Evolutionary conservation across 176 grass and related monocot genomes (phyloP), one percentile per base, ranked within the genome.

Genomic region (Ampelocalamus luodianensis): DNA sequence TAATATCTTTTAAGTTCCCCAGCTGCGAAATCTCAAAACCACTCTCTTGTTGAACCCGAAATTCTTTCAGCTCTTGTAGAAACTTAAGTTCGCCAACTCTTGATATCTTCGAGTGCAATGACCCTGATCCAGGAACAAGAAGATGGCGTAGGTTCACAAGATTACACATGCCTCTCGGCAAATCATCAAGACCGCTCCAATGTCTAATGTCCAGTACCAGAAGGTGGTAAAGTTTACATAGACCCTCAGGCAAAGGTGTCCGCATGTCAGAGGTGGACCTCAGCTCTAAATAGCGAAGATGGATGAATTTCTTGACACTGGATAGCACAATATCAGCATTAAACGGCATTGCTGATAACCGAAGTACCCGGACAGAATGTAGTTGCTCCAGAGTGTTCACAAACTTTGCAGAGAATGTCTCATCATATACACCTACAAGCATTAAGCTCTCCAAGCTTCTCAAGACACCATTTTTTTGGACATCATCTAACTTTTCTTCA

Each of bases 271-370:
- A 72, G 0, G 6, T 65, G 39, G 10, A 86, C 5, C 65, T 72
- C 37, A 92, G 74, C 23, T 89, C 79, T 70, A 92, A 20, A 22
- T 90, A 92, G 13, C 87, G 79, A 67, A 92, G 79, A 67, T 92
- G 87, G 71, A 79, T 90, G 32, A 90, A 80, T 5, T 84, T 75
- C 44, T 23, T 40, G 24, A 90, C 27, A 50, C 15, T 36, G 16
- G 85, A 39, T 17, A 59, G 44, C 2, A 92, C 63, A 72, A 39
- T 63, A 1, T 81, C 63, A 54, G 14, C 40, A 65, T 56, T 49
- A 17, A 77, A 85, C 0, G 23, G 48, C 61, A 66, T 65, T 34
- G 77, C 42, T 48, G 75, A 81, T 48, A 89, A 65, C 29, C 36
- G 23, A 11, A 87, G 91, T 72, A 89, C 18, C 1, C 76, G 26